These are phyloP conservation scores for Daldinia loculata DNA, from an alignment of 495 filamentous ascomycete species.

Conservation along the genomic window DNA sequence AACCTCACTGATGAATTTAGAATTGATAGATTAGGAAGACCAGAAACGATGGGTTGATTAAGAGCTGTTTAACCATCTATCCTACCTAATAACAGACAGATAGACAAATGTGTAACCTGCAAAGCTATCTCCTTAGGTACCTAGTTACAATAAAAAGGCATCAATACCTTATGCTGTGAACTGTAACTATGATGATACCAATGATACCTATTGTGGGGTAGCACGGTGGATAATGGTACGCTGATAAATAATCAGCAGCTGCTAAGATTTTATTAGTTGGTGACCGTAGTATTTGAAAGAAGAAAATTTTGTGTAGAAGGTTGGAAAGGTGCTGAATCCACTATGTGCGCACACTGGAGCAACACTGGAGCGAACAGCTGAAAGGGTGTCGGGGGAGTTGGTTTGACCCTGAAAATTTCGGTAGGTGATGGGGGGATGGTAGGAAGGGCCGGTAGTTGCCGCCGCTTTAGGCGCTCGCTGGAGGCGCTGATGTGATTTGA, in stretches of 20 bases:
- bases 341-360: slow-evolving; percentile 16
- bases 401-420: slow-evolving; percentile 48
- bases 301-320: slow-evolving; percentile 1
- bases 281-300: slow-evolving; percentile 19
- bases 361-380: slow-evolving; percentile 23
- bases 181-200: background rate
- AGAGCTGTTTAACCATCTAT: background rate
- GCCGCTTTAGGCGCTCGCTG: slow-evolving; percentile 41
- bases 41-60: background rate
- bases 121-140: background rate
- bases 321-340: slow-evolving; percentile 19
- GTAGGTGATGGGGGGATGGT: slow-evolving; percentile 27
- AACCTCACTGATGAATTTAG: background rate
- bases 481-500: slow-evolving; percentile 42
- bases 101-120: background rate
- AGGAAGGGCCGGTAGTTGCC: slow-evolving; percentile 43
- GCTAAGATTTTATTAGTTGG: slow-evolving; percentile 29
- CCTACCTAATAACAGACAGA: background rate
- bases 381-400: slow-evolving; percentile 38
- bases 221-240: slow-evolving; percentile 9
- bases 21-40: background rate
- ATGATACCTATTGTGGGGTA: slow-evolving; percentile 17
- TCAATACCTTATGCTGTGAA: slow-evolving; percentile 10
- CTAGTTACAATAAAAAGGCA: background rate
- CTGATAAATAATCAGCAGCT: background rate